phyloP scores from a whole-genome alignment of 2,329 filamentous ascomycete species.

The Pseudogymnoascus sp. region DNA sequence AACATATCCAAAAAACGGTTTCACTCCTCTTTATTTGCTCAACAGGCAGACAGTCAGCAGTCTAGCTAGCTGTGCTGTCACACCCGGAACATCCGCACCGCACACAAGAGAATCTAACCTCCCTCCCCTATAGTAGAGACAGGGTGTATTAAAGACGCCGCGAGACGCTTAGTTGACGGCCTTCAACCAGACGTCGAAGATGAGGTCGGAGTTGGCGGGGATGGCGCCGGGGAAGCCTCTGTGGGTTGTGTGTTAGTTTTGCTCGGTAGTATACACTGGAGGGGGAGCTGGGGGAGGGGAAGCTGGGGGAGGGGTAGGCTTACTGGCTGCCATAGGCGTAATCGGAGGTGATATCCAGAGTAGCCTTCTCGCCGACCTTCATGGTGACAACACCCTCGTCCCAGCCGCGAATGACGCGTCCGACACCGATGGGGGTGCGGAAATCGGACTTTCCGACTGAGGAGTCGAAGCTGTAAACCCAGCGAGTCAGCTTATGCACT shows the following conservation, averaged over 20 bases:
- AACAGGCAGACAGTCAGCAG: background rate
- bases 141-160: too few relatives aligned
- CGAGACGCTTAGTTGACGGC: conserved; percentile 50
- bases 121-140: background rate
- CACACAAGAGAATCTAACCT: background rate
- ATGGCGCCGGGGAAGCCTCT: conserved; percentile 76
- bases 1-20: background rate
- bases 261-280: too few relatives aligned
- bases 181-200: conserved; percentile 70
- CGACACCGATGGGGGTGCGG: conserved; percentile 67
- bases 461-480: conserved; percentile 94
- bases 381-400: conserved; percentile 79
- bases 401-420: conserved; percentile 78
- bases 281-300: too few relatives aligned
- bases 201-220: conserved; percentile 62
- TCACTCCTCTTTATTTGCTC: background rate
- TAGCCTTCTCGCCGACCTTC: conserved; percentile 85
- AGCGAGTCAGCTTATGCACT: too few relatives aligned
- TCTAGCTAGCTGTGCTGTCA: background rate
- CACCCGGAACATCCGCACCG: background rate
- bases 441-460: conserved; percentile 73
- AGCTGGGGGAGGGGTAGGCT: too few relatives aligned
- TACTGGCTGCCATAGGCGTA: conserved; percentile 56
- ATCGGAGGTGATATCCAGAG: conserved; percentile 69
- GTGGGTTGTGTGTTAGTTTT: conserved; percentile 9